Conservation (phyloP, 2,329 filamentous ascomycete species). For the Clarireedia hainanense region DNA sequence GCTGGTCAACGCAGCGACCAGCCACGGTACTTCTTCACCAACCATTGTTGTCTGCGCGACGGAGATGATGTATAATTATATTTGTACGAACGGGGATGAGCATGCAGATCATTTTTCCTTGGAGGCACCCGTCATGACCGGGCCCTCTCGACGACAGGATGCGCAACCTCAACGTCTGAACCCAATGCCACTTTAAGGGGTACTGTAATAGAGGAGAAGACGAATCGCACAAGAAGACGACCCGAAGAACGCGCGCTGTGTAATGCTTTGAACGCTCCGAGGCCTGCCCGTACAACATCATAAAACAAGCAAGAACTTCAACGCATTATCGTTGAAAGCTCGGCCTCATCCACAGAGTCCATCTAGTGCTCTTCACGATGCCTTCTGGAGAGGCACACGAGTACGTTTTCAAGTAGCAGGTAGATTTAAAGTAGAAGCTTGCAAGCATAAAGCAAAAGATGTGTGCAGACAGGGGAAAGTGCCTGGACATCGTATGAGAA, state of each 20-base stretch:
- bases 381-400: background rate
- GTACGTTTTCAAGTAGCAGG: background rate
- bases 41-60: too few relatives aligned
- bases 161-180: too few relatives aligned
- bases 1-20: too few relatives aligned
- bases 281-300: background rate
- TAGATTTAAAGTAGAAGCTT: too few relatives aligned
- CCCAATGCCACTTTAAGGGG: too few relatives aligned
- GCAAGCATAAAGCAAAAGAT: too few relatives aligned
- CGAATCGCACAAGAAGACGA: background rate
- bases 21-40: too few relatives aligned
- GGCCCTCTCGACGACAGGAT: too few relatives aligned
- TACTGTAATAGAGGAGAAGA: background rate
- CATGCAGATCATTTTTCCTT: too few relatives aligned
- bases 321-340: slow-evolving; percentile 1
- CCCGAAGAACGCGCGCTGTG: background rate
- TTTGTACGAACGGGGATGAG: too few relatives aligned
- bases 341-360: background rate
- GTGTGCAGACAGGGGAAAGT: background rate
- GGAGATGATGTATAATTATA: too few relatives aligned
- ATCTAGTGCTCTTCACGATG: background rate
- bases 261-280: background rate
- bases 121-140: too few relatives aligned
- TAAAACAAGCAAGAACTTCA: slow-evolving; percentile 6
- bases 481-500: background rate